Base-by-base conservation (phyloP, 129 eudicot species). In the Kitagawia praeruptora region DNA sequence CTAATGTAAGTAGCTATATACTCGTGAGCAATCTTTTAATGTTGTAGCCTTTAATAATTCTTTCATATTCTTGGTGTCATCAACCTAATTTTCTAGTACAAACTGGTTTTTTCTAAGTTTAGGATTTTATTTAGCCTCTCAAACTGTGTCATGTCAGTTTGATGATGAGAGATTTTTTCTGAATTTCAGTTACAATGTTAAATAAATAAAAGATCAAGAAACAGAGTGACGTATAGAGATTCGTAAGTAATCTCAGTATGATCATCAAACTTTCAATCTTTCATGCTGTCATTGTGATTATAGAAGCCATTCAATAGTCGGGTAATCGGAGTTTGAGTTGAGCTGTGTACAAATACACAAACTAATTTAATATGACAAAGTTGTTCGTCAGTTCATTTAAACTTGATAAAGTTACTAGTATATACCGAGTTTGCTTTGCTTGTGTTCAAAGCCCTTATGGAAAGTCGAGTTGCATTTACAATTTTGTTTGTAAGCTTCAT, bases 11-110 rank as follows among this genome's bases (percentile, higher is more conserved):
- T 77, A 87, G 82, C 83, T 83, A 77, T 48, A 83, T 21, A 41
- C 76, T 77, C 61, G 80, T 70, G 79, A 87, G 77, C 90, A 75
- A 83, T 89, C 93, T 89, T 91, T 87, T 85, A 84, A 78, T 87
- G 91, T 75, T 34, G 28, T 80, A 12, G 69, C 31, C 41, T 49
- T 74, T 18, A 45, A 58, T 80, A 80, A 75, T 38, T 41, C 72
- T 37, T 81, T 87, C 93, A 89, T 83, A 77, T 77, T 56, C 90
- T 86, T 89, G 87, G 93, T 83, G 87, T 76, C 79, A 82, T 74
- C 74, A 38, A 87, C 93, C 90, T 89, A 87, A 85, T 74, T n/a
- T 40, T 37, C 64, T 82, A 27, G 61, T 18, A 15, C n/a, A 21
- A 16, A 38, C 14, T 8, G 25, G 48, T 6, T 37, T 40, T 69